These are phyloP conservation scores for Poa pratensis DNA, from an alignment of 176 grass and related monocot species.

Conservation along the genomic window DNA sequence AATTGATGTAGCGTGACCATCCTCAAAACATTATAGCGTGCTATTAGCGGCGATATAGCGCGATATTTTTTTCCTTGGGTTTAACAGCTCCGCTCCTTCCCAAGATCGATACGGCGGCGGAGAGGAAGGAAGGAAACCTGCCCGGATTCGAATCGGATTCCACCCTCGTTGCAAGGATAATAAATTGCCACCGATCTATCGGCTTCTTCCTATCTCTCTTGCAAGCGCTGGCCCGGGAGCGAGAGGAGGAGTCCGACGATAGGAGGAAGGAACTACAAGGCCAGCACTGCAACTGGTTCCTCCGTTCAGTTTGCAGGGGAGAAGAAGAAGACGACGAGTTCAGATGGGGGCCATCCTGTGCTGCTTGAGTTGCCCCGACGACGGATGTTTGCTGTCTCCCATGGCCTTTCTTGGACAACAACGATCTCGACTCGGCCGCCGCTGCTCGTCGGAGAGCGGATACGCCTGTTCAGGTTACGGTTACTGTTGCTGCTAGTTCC, in stretches of 20 bases:
- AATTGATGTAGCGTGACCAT: too few species aligned
- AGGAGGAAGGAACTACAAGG: background rate
- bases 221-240: background rate
- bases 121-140: background rate
- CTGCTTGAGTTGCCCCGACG: slow-evolving; percentile 48
- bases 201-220: background rate
- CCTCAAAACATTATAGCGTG: too few species aligned
- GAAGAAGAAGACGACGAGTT: background rate
- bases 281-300: background rate
- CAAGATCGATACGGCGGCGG: slow-evolving; percentile 1
- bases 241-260: slow-evolving; percentile 4
- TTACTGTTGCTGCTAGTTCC: slow-evolving; percentile 27
- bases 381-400: slow-evolving; percentile 52
- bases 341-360: slow-evolving; percentile 59
- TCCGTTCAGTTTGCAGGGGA: background rate
- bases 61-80: too few species aligned
- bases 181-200: slow-evolving; percentile 20
- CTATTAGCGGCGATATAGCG: too few species aligned
- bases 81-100: too few species aligned
- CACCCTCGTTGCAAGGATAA: background rate
- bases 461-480: slow-evolving; percentile 53
- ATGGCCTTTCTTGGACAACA: slow-evolving; percentile 43
- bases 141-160: slow-evolving; percentile 8
- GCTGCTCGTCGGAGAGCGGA: slow-evolving; percentile 54
- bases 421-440: slow-evolving; percentile 11